A percentile compares a stretch with the other conserved stretches of the same genome.
Evolutionary conservation across 305 asterid species (phyloP).

Genomic region (Fraxinus latifolia): DNA sequence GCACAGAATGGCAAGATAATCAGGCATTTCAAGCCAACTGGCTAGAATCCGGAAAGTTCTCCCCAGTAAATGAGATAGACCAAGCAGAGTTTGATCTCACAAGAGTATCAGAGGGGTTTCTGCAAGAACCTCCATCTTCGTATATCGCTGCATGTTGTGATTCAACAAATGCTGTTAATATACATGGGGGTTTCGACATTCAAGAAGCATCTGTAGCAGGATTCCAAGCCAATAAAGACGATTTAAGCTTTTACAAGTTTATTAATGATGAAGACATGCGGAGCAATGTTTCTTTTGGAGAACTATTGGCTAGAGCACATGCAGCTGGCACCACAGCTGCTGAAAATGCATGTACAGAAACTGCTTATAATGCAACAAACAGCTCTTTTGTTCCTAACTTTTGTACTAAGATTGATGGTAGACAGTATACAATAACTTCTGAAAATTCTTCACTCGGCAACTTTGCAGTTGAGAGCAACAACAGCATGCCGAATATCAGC

Average conservation of each 20-base stretch:
- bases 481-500: conserved; percentile 12
- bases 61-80: conserved; percentile 11
- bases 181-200: not conserved
- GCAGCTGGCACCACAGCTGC: not conserved
- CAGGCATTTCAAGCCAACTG: conserved; percentile 21
- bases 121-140: not conserved
- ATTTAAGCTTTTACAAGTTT: not conserved
- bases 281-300: conserved; percentile 36
- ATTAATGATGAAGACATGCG: conserved; percentile 26
- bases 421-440: conserved; percentile 28
- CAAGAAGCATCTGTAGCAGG: not conserved
- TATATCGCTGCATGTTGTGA: not conserved
- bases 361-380: not conserved
- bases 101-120: not conserved
- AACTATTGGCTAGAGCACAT: conserved; percentile 50
- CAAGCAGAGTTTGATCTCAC: conserved; percentile 20
- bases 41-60: conserved; percentile 17
- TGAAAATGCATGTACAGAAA: conserved; percentile 21
- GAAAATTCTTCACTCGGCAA: conserved; percentile 24
- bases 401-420: conserved; percentile 17
- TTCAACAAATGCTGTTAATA: conserved; percentile 17
- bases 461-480: not conserved
- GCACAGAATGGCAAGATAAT: conserved; percentile 30
- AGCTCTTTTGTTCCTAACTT: conserved; percentile 16
- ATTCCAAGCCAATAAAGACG: not conserved